Conservation (phyloP, 2,329 filamentous ascomycete species). For the Rhinocladiella similis region DNA sequence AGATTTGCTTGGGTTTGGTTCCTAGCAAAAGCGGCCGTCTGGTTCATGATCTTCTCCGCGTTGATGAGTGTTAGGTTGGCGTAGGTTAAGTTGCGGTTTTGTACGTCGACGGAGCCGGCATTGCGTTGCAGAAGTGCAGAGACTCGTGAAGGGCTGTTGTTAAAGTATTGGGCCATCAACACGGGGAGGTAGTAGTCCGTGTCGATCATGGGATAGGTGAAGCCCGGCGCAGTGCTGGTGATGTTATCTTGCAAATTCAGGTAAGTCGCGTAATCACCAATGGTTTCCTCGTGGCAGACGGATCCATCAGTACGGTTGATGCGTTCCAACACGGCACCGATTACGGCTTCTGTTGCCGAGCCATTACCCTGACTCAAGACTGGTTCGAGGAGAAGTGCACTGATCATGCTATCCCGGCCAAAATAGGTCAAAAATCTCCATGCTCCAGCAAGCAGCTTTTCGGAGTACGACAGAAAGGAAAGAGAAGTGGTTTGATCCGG, state of each 20-base stretch:
- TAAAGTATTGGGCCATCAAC: slow-evolving; percentile 60
- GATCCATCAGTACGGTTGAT: slow-evolving; percentile 61
- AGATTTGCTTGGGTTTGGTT: slow-evolving; percentile 56
- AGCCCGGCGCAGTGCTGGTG: slow-evolving; percentile 53
- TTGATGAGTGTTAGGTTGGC: slow-evolving; percentile 52
- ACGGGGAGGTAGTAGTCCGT: slow-evolving; percentile 63
- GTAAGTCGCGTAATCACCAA: slow-evolving; percentile 65
- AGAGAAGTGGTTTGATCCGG: slow-evolving; percentile 54
- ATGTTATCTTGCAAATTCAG: slow-evolving; percentile 57
- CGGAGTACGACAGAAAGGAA: slow-evolving; percentile 63
- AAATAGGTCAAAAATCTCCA: slow-evolving; percentile 70
- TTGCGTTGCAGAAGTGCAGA: slow-evolving; percentile 38
- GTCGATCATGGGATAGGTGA: slow-evolving; percentile 64
- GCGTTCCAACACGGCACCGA: slow-evolving; percentile 61
- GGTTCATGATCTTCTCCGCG: slow-evolving; percentile 59
- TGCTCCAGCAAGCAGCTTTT: slow-evolving; percentile 64
- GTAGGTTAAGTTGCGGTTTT: slow-evolving; percentile 57
- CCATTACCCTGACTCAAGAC: slow-evolving; percentile 57
- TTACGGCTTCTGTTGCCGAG: slow-evolving; percentile 61
- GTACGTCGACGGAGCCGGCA: slow-evolving; percentile 50
- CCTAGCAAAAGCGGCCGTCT: slow-evolving; percentile 55
- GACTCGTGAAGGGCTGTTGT: slow-evolving; percentile 46
- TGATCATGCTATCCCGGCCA: slow-evolving; percentile 65
- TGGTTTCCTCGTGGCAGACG: slow-evolving; percentile 65
- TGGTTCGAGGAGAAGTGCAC: slow-evolving; percentile 58